Evolutionary conservation across 176 grass and related monocot genomes (phyloP), one percentile per base, ranked within the genome.

Genomic region (Zea luxurians): DNA sequence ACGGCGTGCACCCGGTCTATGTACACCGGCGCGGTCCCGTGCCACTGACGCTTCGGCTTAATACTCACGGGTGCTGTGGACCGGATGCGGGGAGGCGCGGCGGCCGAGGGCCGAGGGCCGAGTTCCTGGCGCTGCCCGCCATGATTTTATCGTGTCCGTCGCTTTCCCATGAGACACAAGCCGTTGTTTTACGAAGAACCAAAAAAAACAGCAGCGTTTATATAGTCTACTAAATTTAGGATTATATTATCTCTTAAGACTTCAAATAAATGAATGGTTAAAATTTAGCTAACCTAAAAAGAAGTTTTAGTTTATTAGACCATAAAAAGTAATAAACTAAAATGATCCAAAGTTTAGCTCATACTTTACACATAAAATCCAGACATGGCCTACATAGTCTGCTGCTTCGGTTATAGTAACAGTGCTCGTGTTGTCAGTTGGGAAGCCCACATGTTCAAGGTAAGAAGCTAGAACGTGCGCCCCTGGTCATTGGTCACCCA

Each of bases 111-210:
- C n/a, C n/a, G n/a, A 8, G 4, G 0, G 41, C 61, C 36, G 54
- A 69, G 46, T 70, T 76, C 64, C 15, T 36, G 79, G 66, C 6
- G 60, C 17, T 78, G 74, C 66, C 50, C 68, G 61, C 68, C 80
- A 81, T 86, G 77, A 68, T 86, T 68, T 85, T 21, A 73, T 74
- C 66, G 41, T 82, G 79, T 38, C 73, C 34, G 60, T 87, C 80
- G 60, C 61, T 73, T 87, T 74, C 79, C 46, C 46, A 45, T 74
- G 41, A 34, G 55, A 43, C 54, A 45, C 73, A 11, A 6, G 49
- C 2, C 49, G 2, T 73, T 38, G 18, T 43, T 69, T 48, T 13
- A 27, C 18, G 10, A 70, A 34, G 10, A 2, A n/a, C n/a, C n/a
- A n/a, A n/a, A n/a, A n/a, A n/a, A n/a, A n/a, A n/a, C n/a, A n/a